Conservation (phyloP, 2,329 filamentous ascomycete species). For the Plectosphaerella sp. region DNA sequence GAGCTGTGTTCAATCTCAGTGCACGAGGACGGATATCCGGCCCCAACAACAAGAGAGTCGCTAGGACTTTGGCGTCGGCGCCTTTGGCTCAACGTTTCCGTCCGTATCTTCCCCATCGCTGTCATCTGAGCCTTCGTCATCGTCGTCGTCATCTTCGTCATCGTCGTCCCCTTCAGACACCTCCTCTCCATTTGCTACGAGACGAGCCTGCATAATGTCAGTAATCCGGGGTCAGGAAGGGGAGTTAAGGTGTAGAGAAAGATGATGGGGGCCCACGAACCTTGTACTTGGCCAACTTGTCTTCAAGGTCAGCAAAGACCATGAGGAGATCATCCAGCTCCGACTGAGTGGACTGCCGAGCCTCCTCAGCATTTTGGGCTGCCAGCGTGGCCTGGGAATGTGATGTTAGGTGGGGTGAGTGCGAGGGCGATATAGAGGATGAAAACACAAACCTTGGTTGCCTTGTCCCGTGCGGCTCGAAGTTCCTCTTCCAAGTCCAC, state of each 20-base stretch:
- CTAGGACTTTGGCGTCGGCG: too few species aligned
- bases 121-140: slow-evolving; percentile 11
- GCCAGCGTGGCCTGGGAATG: not conserved
- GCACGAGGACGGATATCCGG: too few species aligned
- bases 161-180: slow-evolving; percentile 76
- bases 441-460: slow-evolving; percentile 3
- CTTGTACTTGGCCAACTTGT: slow-evolving; percentile 72
- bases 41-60: too few species aligned
- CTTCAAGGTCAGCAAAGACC: slow-evolving; percentile 76
- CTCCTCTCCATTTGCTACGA: slow-evolving; percentile 62
- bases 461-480: slow-evolving; percentile 19
- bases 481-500: slow-evolving; percentile 23
- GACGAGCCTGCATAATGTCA: slow-evolving; percentile 38
- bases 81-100: not conserved
- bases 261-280: slow-evolving; percentile 36
- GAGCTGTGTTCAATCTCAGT: too few species aligned
- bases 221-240: not conserved
- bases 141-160: slow-evolving; percentile 41
- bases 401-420: not conserved
- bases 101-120: slow-evolving; percentile 1
- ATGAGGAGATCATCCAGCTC: slow-evolving; percentile 79
- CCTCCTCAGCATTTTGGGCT: slow-evolving; percentile 49
- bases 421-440: too few species aligned
- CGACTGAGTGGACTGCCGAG: slow-evolving; percentile 59
- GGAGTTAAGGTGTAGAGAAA: too few species aligned